These are phyloP conservation scores for Diphasiastrum complanatum DNA, from an alignment of 83 land plant genomes.

Conservation along the genomic window DNA sequence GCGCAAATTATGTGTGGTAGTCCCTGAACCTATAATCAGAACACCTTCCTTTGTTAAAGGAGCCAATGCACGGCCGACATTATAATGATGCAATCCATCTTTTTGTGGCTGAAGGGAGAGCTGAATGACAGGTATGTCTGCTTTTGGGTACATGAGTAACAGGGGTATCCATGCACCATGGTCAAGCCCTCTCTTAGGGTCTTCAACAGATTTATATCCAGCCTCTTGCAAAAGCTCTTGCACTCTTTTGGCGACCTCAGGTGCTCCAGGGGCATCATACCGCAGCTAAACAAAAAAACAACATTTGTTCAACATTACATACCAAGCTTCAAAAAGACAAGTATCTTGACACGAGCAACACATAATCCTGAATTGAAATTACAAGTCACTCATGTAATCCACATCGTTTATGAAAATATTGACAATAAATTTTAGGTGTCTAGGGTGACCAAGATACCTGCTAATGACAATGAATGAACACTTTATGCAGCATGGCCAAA, in stretches of 20 bases:
- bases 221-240: constrained; percentile 44
- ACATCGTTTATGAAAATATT: no score
- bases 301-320: background rate
- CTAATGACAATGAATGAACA: no score
- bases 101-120: constrained; percentile 59
- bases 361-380: background rate
- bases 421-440: no score
- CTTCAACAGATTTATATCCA: constrained; percentile 51
- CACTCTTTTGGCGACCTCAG: constrained; percentile 51
- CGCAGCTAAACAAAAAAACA: constrained; percentile 41
- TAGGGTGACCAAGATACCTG: no score
- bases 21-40: constrained; percentile 64
- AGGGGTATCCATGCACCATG: constrained; percentile 95
- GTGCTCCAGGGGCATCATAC: constrained; percentile 71
- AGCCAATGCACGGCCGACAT: constrained; percentile 64
- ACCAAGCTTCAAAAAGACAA: background rate
- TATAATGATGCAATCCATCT: constrained; percentile 58
- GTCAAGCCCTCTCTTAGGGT: constrained; percentile 58
- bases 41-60: constrained; percentile 64
- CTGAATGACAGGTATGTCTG: constrained; percentile 67
- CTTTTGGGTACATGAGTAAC: constrained; percentile 66
- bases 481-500: no score
- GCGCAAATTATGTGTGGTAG: constrained; percentile 64
- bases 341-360: background rate
- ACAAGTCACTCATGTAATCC: no score